Base-by-base conservation (phyloP, 306 rosid genomes). In the Mimosa bimucronata region DNA sequence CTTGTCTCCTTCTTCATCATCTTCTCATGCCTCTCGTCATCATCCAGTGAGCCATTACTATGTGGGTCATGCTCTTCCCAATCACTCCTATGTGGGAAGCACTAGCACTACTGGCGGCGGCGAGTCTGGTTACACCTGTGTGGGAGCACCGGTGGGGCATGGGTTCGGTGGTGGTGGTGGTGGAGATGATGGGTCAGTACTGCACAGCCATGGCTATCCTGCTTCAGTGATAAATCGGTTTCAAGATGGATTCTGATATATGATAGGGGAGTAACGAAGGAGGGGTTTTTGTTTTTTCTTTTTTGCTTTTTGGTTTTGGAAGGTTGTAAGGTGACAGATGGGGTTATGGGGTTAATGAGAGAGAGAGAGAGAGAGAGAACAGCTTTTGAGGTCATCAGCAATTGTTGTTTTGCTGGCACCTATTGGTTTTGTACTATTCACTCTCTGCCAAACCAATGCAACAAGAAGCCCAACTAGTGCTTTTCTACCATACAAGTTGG, bases 151-250 rank as follows among this genome's bases (percentile, higher is more conserved):
- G 14, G 92, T 95, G 16, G 94, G 87, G 10, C 69, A 30, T 15
- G 69, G 23, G 5, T 84, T 81, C 6, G 52, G n/a, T n/a, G n/a
- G n/a, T n/a, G n/a, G 85, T 66, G 45, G 85, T 19, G 45, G 72
- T n/a, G 50, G 72, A 4, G 37, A 66, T 8, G 48, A 66, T 9
- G 50, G 72, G 48, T 38, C 72, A 10, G n/a, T 66, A 28, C 48
- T n/a, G 30, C 50, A 67, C 18, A 67, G 29, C 10, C n/a, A 67
- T 55, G 29, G 11, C 52, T 67, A 67, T 67, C 46, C 93, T 34
- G 42, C 88, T 73, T 52, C 94, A 38, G 78, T 89, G 88, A 88
- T 89, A 90, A 89, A 92, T 90, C 97, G 93, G 86, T 94, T 85
- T 92, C 97, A 92, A 86, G 93, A 89, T 81, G 94, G 92, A 28